phyloP scores from a whole-genome alignment of 2,329 filamentous ascomycete species.

The Xylariaceae sp. region DNA sequence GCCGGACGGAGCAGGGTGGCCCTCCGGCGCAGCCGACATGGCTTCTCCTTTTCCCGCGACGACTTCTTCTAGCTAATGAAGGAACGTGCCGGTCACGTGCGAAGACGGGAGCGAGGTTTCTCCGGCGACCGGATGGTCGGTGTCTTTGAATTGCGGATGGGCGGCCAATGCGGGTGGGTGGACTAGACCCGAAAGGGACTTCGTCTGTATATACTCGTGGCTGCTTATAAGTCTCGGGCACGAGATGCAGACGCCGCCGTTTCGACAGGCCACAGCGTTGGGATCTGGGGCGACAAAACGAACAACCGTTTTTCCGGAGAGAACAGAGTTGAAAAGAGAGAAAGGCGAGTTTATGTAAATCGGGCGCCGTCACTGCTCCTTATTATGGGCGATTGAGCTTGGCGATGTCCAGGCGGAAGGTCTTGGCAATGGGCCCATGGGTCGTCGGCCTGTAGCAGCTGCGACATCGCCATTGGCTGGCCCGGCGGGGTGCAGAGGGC shows the following conservation, averaged over 20 bases:
- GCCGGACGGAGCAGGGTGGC: slow-evolving; percentile 18
- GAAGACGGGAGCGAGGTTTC: slow-evolving; percentile 1
- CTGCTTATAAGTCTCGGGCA: too few relatives aligned
- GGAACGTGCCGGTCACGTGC: slow-evolving; percentile 6
- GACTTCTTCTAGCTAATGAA: too few relatives aligned
- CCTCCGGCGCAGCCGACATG: slow-evolving; percentile 22
- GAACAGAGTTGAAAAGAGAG: slow-evolving; percentile 7
- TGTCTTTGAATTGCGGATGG: neutral
- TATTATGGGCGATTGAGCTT: slow-evolving; percentile 24
- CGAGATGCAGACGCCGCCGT: too few relatives aligned
- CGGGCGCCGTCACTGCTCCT: slow-evolving; percentile 19
- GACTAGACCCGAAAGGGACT: too few relatives aligned
- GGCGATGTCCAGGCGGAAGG: slow-evolving; percentile 25
- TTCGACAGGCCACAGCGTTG: too few relatives aligned
- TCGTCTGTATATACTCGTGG: too few relatives aligned
- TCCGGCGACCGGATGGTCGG: slow-evolving; percentile 1
- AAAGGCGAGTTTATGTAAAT: slow-evolving; percentile 23
- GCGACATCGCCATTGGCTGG: slow-evolving; percentile 15
- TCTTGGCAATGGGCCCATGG: slow-evolving; percentile 24
- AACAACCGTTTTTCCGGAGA: slow-evolving; percentile 4
- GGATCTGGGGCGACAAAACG: too few relatives aligned
- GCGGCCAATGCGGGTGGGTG: too few relatives aligned
- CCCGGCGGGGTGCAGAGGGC: slow-evolving; percentile 14
- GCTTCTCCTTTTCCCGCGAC: neutral
- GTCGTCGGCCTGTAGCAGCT: slow-evolving; percentile 19